These are phyloP conservation scores for Lachnellula arida DNA, from an alignment of 2,329 filamentous ascomycete species.

Conservation along the genomic window DNA sequence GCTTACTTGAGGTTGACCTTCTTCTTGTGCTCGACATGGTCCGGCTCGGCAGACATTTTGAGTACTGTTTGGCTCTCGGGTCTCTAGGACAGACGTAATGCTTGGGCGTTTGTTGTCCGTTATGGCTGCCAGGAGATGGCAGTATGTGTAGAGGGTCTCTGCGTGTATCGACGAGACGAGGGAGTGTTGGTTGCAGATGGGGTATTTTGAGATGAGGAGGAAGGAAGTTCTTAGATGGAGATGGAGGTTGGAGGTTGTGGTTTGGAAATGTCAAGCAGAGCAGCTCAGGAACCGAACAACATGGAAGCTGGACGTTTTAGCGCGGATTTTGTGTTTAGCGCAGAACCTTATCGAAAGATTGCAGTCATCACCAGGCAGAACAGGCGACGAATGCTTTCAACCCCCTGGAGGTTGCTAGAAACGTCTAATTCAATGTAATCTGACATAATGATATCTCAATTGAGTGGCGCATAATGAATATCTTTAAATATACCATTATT, in stretches of 20 bases:
- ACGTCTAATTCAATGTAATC: neutral
- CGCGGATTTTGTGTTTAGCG: neutral
- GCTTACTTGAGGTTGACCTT: slow-evolving; percentile 80
- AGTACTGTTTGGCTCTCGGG: slow-evolving; percentile 8
- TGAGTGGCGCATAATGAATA: no score
- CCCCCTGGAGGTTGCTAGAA: neutral
- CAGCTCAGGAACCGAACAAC: slow-evolving; percentile 12
- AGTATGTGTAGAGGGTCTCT: slow-evolving; percentile 2
- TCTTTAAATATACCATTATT: no score
- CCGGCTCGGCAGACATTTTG: slow-evolving; percentile 69
- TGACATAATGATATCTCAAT: no score
- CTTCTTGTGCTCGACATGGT: slow-evolving; percentile 63
- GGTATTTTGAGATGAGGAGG: slow-evolving; percentile 2
- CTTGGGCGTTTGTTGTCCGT: slow-evolving; percentile 4
- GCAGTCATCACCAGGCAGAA: neutral
- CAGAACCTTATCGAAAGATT: slow-evolving; percentile 2
- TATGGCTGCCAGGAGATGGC: slow-evolving; percentile 10
- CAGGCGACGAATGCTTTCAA: neutral
- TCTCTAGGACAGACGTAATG: slow-evolving; percentile 2
- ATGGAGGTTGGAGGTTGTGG: slow-evolving; percentile 2
- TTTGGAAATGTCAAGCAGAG: neutral
- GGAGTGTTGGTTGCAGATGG: neutral
- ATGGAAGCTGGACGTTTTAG: neutral
- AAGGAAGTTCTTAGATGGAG: slow-evolving; percentile 5
- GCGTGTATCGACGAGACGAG: neutral